These are phyloP conservation scores for Aspergillus asperescens DNA, from an alignment of 495 filamentous ascomycete species.

Conservation along the genomic window DNA sequence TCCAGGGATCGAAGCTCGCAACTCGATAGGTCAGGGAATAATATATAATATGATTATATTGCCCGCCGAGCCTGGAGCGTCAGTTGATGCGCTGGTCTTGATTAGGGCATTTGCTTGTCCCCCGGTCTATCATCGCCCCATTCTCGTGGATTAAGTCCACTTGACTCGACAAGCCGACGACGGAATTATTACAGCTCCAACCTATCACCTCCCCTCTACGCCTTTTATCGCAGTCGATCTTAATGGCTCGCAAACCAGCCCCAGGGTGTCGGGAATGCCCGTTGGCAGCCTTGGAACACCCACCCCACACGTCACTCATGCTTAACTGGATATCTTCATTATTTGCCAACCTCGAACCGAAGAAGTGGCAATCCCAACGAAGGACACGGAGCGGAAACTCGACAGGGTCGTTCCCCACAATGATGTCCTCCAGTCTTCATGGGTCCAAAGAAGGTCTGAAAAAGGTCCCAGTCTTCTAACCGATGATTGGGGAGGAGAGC, in stretches of 20 bases:
- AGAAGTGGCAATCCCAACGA: too few species aligned
- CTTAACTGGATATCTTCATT: not conserved
- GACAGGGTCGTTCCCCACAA: too few species aligned
- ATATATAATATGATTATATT: too few species aligned
- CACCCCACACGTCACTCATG: slow-evolving; percentile 2
- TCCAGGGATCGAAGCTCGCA: slow-evolving; percentile 1
- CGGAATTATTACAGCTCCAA: not conserved
- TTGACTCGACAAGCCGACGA: not conserved
- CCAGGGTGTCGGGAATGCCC: slow-evolving; percentile 4
- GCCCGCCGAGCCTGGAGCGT: not conserved
- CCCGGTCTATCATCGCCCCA: not conserved
- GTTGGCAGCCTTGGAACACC: not conserved
- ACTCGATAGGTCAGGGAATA: not conserved
- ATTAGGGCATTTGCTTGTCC: slow-evolving; percentile 5
- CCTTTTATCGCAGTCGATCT: not conserved
- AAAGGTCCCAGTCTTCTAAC: not conserved
- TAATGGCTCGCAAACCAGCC: not conserved
- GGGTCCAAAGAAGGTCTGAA: too few species aligned
- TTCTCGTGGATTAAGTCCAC: not conserved
- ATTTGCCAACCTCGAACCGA: not conserved
- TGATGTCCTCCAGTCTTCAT: too few species aligned
- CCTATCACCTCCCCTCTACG: not conserved
- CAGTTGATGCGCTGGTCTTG: slow-evolving; percentile 10
- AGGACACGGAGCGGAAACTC: too few species aligned
- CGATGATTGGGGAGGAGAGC: not conserved